Evolutionary conservation across 2,329 filamentous ascomycete species (phyloP).

Genomic region (Daldinia eschscholtzii): DNA sequence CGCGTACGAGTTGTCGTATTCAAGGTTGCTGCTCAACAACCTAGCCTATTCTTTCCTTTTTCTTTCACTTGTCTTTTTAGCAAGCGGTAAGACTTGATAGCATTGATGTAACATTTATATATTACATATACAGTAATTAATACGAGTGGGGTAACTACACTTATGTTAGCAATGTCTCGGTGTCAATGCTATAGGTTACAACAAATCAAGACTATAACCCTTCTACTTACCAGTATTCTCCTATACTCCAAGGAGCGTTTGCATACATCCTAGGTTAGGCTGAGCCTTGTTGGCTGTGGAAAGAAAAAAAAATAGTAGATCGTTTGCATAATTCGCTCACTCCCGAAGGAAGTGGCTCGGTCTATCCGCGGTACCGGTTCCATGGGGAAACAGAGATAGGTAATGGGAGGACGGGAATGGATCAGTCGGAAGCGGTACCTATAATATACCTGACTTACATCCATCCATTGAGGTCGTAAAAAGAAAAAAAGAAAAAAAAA

Average conservation of each 20-base stretch:
- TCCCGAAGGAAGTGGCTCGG: conserved; percentile 14
- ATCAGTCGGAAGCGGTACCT: conserved; percentile 7
- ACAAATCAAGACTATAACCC: neutral
- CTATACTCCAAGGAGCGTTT: neutral
- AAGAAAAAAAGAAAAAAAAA: too few relatives aligned
- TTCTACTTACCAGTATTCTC: neutral
- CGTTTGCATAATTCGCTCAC: conserved; percentile 26
- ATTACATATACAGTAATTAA: neutral
- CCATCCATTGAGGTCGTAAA: neutral
- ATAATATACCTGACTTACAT: conserved; percentile 5
- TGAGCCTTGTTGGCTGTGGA: neutral
- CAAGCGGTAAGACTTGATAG: neutral
- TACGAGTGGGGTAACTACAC: neutral
- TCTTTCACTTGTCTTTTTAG: neutral
- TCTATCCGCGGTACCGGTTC: conserved; percentile 8
- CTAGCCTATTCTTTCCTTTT: neutral
- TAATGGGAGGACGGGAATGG: neutral
- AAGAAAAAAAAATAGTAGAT: neutral
- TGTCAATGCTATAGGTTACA: neutral
- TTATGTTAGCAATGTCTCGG: neutral
- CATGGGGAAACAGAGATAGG: neutral
- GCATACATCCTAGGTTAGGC: neutral
- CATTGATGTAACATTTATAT: neutral
- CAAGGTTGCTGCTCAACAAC: neutral
- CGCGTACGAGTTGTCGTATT: neutral